Evolutionary conservation across 352 stramenopile species (phyloP).

Genomic region (Pythium rhizo-oryzae): DNA sequence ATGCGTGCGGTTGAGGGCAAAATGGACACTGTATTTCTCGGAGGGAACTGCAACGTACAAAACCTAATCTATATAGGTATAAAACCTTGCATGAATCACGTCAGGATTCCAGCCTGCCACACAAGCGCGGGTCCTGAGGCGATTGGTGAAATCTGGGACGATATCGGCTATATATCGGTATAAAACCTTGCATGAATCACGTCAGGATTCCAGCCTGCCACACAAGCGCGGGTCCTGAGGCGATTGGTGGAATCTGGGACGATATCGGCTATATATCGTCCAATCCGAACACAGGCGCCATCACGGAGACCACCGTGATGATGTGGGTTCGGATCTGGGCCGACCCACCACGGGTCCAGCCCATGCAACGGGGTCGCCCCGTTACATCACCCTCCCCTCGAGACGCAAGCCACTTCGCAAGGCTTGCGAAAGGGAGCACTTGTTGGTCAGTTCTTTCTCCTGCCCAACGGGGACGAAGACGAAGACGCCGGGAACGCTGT

Average conservation of each 20-base stretch:
- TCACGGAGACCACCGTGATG: not conserved
- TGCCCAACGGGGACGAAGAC: not conserved
- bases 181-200: not conserved
- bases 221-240: not conserved
- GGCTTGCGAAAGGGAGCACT: conserved; percentile 12
- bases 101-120: not conserved
- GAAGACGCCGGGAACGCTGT: not conserved
- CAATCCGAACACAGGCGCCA: not conserved
- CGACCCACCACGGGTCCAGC: too few species aligned
- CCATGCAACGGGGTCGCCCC: not conserved
- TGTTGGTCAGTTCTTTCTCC: conserved; percentile 6
- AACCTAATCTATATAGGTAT: not conserved
- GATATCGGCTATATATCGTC: not conserved
- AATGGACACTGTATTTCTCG: not conserved
- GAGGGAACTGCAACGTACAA: not conserved
- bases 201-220: not conserved
- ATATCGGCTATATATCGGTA: not conserved
- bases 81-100: not conserved
- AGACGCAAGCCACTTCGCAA: conserved; percentile 9
- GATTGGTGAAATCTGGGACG: conserved; percentile 3
- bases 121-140: not conserved
- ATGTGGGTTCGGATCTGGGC: not conserved
- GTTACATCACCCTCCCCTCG: conserved; percentile 12
- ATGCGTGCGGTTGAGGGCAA: not conserved
- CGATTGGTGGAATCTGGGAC: conserved; percentile 4